Evolutionary conservation across 1,284 basidiomycete species (phyloP), one percentile per base, ranked within the genome.

Genomic region (Irpex sp.): DNA sequence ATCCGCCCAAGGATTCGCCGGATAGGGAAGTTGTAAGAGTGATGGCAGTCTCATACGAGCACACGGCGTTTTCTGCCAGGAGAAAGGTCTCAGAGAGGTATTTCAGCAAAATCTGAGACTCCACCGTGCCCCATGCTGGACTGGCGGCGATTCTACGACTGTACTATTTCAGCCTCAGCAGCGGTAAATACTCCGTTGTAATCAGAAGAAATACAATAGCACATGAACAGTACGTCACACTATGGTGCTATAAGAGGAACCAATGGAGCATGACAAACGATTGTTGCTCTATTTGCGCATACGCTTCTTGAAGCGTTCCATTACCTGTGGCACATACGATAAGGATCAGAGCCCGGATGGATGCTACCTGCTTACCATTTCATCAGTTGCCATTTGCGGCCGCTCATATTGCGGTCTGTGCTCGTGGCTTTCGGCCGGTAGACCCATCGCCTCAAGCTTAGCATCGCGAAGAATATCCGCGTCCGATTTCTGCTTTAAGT

Each of bases 311-410:
- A 93, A 93, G 18, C 90, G 84, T 72, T 91, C 89, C 90, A 93
- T 90, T 60, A 90, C 88, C 89, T 91, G 39, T n/a, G n/a, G 39
- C n/a, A n/a, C 3, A n/a, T 57, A 16, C 2, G 36, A 54, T 58
- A 37, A 53, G 23, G 5, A 18, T 54, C 14, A 54, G 52, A 55
- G 39, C 42, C 45, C 5, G 39, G 39, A 51, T 42, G 37, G 55
- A 35, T 42, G 39, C 5, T 51, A 19, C 5, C 7, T 49, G 78
- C 84, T 71, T 63, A 94, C 94, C 73, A 90, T 72, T 69, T 97
- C 94, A 68, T 98, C 96, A 1, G 94, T 97, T 2, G 95, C 94
- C 81, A 88, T 87, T 69, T 95, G 90, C 19, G 79, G 78, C 63
- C 83, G 80, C 49, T 87, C 84, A 21, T 81, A 73, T n/a, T 81